These are phyloP conservation scores for Colletotrichum sp. DNA, from an alignment of 2,329 filamentous ascomycete species.

Conservation along the genomic window DNA sequence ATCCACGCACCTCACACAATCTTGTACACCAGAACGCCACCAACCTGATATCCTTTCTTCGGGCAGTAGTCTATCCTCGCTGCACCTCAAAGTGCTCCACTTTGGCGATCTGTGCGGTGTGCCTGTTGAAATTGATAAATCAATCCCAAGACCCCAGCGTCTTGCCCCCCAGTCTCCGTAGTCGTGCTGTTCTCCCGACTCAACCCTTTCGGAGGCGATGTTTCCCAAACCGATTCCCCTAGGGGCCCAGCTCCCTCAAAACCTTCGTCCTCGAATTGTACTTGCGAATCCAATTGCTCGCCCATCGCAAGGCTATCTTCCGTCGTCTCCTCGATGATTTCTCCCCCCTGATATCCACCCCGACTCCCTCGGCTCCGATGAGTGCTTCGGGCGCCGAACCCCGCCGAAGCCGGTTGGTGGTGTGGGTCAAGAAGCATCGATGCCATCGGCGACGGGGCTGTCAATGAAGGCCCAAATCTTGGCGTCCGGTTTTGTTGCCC, in stretches of 20 bases:
- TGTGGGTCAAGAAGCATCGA: conserved; percentile 78
- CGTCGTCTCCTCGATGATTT: conserved; percentile 60
- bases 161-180: conserved; percentile 49
- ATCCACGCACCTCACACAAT: neutral
- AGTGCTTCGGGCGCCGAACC: conserved; percentile 48
- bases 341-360: conserved; percentile 51
- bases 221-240: conserved; percentile 67
- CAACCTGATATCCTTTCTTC: neutral
- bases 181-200: conserved; percentile 58
- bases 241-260: conserved; percentile 56
- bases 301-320: conserved; percentile 49
- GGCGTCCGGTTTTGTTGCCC: conserved; percentile 42
- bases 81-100: conserved; percentile 28
- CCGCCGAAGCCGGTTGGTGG: conserved; percentile 67
- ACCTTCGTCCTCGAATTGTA: conserved; percentile 61
- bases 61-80: neutral
- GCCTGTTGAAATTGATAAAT: conserved; percentile 65
- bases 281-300: conserved; percentile 52
- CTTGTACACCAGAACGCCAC: neutral
- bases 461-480: conserved; percentile 48
- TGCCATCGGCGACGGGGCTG: conserved; percentile 69
- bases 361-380: conserved; percentile 50
- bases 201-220: conserved; percentile 54
- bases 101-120: conserved; percentile 53
- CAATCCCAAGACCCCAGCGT: conserved; percentile 61